Base-by-base conservation (phyloP, 2,329 filamentous ascomycete species). In the Phialophora tarda region DNA sequence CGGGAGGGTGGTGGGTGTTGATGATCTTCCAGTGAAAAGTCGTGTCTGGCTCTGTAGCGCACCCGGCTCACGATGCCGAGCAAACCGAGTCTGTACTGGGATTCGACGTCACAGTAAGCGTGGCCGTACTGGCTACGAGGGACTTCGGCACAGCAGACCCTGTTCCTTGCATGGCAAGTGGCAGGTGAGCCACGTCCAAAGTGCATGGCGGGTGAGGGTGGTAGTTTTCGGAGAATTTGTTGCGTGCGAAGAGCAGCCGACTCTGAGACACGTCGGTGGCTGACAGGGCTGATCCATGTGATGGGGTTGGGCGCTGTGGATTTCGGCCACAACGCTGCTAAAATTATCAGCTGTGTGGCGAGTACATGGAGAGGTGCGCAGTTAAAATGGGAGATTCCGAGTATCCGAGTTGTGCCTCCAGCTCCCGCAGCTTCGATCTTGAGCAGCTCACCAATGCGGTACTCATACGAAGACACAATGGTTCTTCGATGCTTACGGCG, bases 241-340 rank as follows among this genome's bases (percentile, higher is more conserved):
- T 53, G 24, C 56, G 30, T n/a, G 34, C 14, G n/a, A 17, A 26
- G 34, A 57, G 23, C 30, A 28, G 11, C 38, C 21, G 12, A 21
- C 21, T 26, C 44, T 59, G 17, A 61, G 59, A 61, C 59, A 61
- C 26, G 47, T 32, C 30, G n/a, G 57, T 59, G 57, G 57, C 57
- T 50, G 41, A 23, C 34, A 50, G 10, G 47, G 30, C 11, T 44
- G 26, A 17, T 21, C 28, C 23, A 55, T 23, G 53, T 12, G 8
- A 34, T 32, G 53, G 24, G 6, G 5, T 53, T 24, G 3, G 48
- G 48, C 38, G 38, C 5, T 21, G 48, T 24, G 23, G 28, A 30
- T 32, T 55, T 24, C 14, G 28, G 28, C 28, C 26, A 55, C 24
- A 28, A 21, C 30, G 53, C 24, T 55, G 53, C 53, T 55, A 55